phyloP scores from a whole-genome alignment of 1,284 basidiomycete genomes.

The Xerocomus amazonicus region DNA sequence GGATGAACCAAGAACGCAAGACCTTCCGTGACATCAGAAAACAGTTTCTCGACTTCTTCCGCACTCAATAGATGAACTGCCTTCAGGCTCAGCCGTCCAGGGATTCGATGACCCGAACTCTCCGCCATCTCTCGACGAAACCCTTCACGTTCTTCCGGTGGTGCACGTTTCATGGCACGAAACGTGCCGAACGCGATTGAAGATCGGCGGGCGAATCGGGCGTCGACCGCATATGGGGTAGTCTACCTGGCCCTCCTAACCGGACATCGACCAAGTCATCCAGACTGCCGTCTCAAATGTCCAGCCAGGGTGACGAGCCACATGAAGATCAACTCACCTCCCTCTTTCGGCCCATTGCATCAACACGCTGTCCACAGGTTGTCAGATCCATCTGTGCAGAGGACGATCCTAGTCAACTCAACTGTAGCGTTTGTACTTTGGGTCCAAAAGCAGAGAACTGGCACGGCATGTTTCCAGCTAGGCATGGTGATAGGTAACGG shows the following conservation, averaged over 20 bases:
- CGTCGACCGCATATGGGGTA: conserved; percentile 44
- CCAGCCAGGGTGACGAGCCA: conserved; percentile 1
- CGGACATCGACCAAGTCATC: conserved; percentile 84
- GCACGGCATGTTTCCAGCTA: conserved; percentile 90
- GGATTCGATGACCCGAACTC: conserved; percentile 13
- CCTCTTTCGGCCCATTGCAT: conserved; percentile 95
- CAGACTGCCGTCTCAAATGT: conserved; percentile 42
- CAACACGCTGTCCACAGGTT: conserved; percentile 54
- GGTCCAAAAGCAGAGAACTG: conserved; percentile 86
- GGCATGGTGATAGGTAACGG: conserved; percentile 92
- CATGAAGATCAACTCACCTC: conserved; percentile 35
- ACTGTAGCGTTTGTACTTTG: conserved; percentile 80
- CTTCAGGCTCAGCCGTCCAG: conserved; percentile 43
- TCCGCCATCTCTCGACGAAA: conserved; percentile 49
- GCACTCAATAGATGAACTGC: conserved; percentile 78
- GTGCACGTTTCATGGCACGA: conserved; percentile 59
- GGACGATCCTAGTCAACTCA: conserved; percentile 18
- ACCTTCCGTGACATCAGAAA: conserved; percentile 75
- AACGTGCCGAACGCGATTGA: conserved; percentile 69
- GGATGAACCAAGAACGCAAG: conserved; percentile 74
- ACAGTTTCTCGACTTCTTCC: conserved; percentile 75
- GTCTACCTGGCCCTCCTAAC: conserved; percentile 48
- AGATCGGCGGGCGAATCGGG: conserved; percentile 30
- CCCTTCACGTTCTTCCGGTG: conserved; percentile 61
- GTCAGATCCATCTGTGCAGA: conserved; percentile 4